These are phyloP conservation scores for Apophysomyces sp. DNA, from an alignment of 371 early-diverging fungal species.

Conservation along the genomic window DNA sequence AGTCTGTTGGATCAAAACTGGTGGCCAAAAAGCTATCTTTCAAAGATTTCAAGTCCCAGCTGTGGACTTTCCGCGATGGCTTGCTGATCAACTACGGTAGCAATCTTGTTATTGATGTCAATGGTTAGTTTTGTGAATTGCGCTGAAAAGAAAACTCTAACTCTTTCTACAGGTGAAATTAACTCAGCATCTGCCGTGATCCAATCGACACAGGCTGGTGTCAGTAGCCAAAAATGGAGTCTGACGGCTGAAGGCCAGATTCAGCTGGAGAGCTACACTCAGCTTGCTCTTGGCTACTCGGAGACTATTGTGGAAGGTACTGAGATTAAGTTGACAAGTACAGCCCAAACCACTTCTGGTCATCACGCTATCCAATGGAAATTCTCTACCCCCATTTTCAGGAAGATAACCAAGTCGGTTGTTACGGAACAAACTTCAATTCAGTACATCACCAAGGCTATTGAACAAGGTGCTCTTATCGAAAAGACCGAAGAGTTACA, in stretches of 20 bases:
- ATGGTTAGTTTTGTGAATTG: constrained; percentile 21
- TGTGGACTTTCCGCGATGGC: constrained; percentile 56
- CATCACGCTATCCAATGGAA: constrained; percentile 29
- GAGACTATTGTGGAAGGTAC: constrained; percentile 16
- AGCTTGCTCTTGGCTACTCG: constrained; percentile 23
- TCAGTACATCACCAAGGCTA: constrained; percentile 12
- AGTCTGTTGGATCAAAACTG: constrained; percentile 14
- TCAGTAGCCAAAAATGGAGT: constrained; percentile 37
- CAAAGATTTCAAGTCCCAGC: constrained; percentile 32
- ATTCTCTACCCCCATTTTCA: constrained; percentile 42
- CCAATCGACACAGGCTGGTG: constrained; percentile 18
- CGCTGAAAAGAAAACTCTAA: neutral
- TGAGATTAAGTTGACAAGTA: constrained; percentile 5
- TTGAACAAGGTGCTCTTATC: constrained; percentile 20
- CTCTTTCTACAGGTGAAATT: constrained; percentile 17
- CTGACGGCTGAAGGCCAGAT: constrained; percentile 40
- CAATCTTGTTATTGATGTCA: constrained; percentile 37
- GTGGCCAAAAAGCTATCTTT: constrained; percentile 29
- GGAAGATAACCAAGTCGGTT: constrained; percentile 8
- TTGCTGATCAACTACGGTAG: constrained; percentile 54
- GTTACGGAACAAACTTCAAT: neutral
- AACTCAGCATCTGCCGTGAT: constrained; percentile 16
- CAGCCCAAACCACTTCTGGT: constrained; percentile 1
- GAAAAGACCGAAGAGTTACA: constrained; percentile 6
- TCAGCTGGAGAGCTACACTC: constrained; percentile 29